These are phyloP conservation scores for Pyrrhoderma lamaoense DNA, from an alignment of 1,284 basidiomycete genomes.

Conservation along the genomic window DNA sequence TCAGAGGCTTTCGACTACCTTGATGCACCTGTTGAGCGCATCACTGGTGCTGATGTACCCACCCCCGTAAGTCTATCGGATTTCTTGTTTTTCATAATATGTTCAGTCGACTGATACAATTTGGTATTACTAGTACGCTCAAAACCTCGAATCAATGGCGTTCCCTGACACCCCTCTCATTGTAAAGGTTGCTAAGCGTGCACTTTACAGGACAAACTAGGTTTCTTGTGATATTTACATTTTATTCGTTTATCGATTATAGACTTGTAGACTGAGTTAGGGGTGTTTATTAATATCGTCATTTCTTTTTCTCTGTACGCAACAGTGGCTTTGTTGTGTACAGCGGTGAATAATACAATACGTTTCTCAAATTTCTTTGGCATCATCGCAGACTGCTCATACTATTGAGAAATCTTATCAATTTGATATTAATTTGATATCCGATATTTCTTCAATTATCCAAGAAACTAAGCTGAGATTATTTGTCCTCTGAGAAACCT, in stretches of 20 bases:
- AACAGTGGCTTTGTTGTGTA: conserved; percentile 7
- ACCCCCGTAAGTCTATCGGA: conserved; percentile 68
- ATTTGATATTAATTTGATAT: no score
- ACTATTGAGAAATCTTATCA: no score
- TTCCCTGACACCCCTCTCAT: conserved; percentile 90
- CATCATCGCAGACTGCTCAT: no score
- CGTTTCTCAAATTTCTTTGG: no score
- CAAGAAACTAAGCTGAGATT: background rate
- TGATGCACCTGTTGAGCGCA: conserved; percentile 94
- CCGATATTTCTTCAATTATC: no score
- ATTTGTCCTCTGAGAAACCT: no score
- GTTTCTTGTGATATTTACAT: conserved; percentile 4
- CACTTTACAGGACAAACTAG: conserved; percentile 82
- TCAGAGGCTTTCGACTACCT: conserved; percentile 95
- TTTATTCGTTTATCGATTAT: background rate
- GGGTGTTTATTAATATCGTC: background rate
- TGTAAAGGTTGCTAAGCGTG: conserved; percentile 87
- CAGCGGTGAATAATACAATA: conserved; percentile 12
- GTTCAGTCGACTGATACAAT: background rate
- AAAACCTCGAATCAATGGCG: conserved; percentile 79
- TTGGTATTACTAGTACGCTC: conserved; percentile 61
- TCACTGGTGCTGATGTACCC: conserved; percentile 96
- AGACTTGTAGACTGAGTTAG: background rate
- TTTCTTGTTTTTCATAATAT: background rate
- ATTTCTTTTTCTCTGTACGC: conserved; percentile 2